These are phyloP conservation scores for Onygena corvina DNA, from an alignment of 2,329 filamentous ascomycete genomes.

Conservation along the genomic window DNA sequence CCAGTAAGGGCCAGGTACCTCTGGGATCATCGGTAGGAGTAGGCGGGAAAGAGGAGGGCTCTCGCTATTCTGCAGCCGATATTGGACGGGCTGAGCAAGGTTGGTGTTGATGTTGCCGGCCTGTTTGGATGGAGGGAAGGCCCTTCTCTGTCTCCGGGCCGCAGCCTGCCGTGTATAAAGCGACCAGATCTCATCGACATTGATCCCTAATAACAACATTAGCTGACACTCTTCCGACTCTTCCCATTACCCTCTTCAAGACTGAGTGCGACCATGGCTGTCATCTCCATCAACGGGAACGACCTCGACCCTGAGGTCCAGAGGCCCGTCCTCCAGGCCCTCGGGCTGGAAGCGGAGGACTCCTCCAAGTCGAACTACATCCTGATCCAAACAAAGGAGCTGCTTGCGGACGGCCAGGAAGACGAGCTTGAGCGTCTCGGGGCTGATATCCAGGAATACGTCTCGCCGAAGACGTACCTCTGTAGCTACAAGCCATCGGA, in stretches of 20 bases:
- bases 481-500: slow-evolving; percentile 11
- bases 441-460: slow-evolving; percentile 12
- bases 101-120: no score
- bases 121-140: no score
- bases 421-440: slow-evolving; percentile 10
- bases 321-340: slow-evolving; percentile 9
- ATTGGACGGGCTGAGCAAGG: no score
- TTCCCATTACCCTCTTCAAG: not conserved
- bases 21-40: no score
- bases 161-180: no score
- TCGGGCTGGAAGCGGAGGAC: slow-evolving; percentile 12
- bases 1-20: no score
- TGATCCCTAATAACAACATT: no score
- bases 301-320: slow-evolving; percentile 11
- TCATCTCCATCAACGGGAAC: slow-evolving; percentile 14
- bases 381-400: slow-evolving; percentile 10
- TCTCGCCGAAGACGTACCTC: slow-evolving; percentile 12
- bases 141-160: no score
- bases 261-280: slow-evolving; percentile 8
- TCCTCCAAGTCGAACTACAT: slow-evolving; percentile 13
- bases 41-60: no score
- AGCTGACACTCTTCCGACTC: no score
- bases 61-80: no score
- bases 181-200: no score
- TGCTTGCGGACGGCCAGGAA: slow-evolving; percentile 11